Conservation (phyloP, 306 rosid genomes). For the Lathyrus oleraceus region DNA sequence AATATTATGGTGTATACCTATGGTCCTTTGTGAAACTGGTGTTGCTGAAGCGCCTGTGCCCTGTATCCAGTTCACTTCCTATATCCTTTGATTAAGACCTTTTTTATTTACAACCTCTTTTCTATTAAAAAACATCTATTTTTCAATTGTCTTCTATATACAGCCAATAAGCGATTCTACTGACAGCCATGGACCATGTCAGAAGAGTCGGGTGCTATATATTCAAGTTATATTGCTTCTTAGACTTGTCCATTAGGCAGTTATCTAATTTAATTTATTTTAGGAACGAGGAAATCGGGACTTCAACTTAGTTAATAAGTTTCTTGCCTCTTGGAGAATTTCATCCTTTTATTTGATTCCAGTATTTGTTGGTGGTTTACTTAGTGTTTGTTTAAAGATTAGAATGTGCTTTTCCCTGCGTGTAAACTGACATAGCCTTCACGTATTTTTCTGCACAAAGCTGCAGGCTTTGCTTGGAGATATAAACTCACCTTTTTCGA, state of each 20-base stretch:
- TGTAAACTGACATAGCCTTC: background rate
- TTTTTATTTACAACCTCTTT: too few relatives aligned
- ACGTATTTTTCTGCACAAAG: slow-evolving; percentile 7
- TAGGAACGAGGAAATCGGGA: background rate
- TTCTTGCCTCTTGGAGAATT: background rate
- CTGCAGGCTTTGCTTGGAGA: slow-evolving; percentile 8
- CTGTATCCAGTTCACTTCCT: background rate
- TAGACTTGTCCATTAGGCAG: background rate
- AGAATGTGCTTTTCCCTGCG: slow-evolving; percentile 6
- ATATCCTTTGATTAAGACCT: background rate
- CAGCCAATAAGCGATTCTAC: background rate
- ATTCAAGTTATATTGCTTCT: slow-evolving; percentile 7
- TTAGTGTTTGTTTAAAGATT: background rate
- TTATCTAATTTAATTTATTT: slow-evolving; percentile 10
- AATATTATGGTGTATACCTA: background rate
- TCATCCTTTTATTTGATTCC: background rate
- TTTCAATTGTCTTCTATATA: background rate
- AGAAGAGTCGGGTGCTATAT: background rate
- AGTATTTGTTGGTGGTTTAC: background rate
- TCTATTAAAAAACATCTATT: background rate
- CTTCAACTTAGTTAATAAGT: background rate
- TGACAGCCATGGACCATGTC: background rate
- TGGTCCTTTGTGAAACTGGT: slow-evolving; percentile 1
- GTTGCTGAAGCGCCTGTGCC: background rate
- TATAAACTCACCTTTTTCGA: slow-evolving; percentile 10